Evolutionary conservation across 2,329 filamentous ascomycete species (phyloP).

Genomic region (Fusarium metavorans): DNA sequence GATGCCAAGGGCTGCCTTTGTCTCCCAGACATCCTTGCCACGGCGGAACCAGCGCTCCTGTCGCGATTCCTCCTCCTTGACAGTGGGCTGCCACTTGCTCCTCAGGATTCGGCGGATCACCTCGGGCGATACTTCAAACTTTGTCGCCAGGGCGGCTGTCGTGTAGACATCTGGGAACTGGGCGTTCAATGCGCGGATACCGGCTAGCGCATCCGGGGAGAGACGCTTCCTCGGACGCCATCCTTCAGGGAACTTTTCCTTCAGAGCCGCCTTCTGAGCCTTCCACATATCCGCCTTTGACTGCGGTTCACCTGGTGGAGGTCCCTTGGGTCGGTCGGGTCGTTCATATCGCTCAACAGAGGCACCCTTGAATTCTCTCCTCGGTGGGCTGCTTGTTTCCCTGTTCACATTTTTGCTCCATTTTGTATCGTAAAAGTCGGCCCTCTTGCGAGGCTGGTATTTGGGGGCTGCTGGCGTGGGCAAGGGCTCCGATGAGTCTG

Average conservation of each 20-base stretch:
- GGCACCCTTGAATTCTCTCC: neutral
- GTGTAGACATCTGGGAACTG: slow-evolving; percentile 84
- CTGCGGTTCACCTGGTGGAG: slow-evolving; percentile 22
- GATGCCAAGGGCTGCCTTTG: slow-evolving; percentile 69
- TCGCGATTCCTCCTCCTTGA: slow-evolving; percentile 68
- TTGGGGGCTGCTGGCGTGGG: slow-evolving; percentile 15
- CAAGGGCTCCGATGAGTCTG: slow-evolving; percentile 2
- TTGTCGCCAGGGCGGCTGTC: slow-evolving; percentile 76
- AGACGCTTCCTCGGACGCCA: slow-evolving; percentile 89
- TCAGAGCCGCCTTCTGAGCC: slow-evolving; percentile 79
- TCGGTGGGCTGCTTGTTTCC: neutral
- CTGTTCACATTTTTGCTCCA: neutral
- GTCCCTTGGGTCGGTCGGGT: slow-evolving; percentile 19
- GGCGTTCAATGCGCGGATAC: slow-evolving; percentile 84
- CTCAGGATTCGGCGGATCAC: slow-evolving; percentile 88
- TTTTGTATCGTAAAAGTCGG: neutral
- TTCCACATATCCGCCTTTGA: slow-evolving; percentile 71
- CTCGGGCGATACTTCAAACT: slow-evolving; percentile 90
- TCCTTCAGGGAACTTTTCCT: slow-evolving; percentile 81
- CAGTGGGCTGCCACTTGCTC: slow-evolving; percentile 77
- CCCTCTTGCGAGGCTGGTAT: neutral
- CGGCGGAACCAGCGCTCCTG: slow-evolving; percentile 72
- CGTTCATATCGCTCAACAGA: neutral
- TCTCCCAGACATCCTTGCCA: slow-evolving; percentile 70
- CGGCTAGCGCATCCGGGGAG: slow-evolving; percentile 91